Base-by-base conservation (phyloP, 2,329 filamentous ascomycete species). In the Pyrenophora tritici-repentis region DNA sequence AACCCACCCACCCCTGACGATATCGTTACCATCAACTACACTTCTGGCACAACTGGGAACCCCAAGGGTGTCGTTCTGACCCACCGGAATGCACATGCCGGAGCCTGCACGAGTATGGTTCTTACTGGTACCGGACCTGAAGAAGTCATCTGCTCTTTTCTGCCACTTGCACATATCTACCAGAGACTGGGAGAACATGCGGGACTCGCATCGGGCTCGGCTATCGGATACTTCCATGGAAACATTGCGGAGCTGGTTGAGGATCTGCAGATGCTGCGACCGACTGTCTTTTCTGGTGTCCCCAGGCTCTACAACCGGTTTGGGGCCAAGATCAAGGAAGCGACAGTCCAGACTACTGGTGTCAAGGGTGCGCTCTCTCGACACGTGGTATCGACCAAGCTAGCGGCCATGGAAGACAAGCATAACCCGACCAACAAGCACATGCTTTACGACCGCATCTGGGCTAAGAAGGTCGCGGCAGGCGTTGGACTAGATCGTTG, bases 91-190 rank as follows among this genome's bases (percentile, higher is more conserved):
- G 90, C 91, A 9, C 84, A 96, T 6, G 85, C 91, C 10, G 90
- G 86, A 33, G 81, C 88, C 36, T 80, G 85, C 10, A 77, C 81
- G 14, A 83, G 82, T 42, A 80, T 89, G 51, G 74, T 83, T 32
- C 79, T 84, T 13, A 68, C 77, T 35, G 68, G 71, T n/a, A 76
- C 79, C 50, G 78, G 77, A 10, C 77, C 79, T 10, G 79, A 84
- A 48, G 89, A 94, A 61, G 77, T 86, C 3, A 80, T 87, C 61
- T 83, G 90, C 50, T 97, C 93, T 1, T 99, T 97, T 75, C 83
- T 99, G 43, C 94, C 94, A 0, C 78, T 97, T 33, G 94, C 94
- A 8, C 94, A 99, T 72, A 97, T 99, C 65, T 97, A 90, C 73
- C 89, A 92, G 59, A 88, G 94, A 47, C 81, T 97, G 61, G 80